phyloP scores from a whole-genome alignment of 1,139 yeast species.

The Scheffersomyces lignicola region DNA sequence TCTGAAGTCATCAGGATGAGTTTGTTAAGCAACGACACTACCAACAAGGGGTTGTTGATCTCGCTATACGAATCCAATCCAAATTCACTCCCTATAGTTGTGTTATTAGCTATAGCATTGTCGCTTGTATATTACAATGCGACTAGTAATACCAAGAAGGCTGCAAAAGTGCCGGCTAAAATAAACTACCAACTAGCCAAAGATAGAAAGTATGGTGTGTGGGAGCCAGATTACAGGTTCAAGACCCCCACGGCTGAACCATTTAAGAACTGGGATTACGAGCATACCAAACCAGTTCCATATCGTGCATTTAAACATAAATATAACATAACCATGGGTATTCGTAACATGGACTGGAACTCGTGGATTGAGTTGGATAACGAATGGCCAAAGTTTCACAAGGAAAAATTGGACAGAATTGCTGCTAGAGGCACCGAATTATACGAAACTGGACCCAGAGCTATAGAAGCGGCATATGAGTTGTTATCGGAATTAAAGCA shows the following conservation, averaged over 20 bases:
- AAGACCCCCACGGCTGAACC: conserved; percentile 50
- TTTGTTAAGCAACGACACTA: not conserved
- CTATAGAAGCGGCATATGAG: conserved; percentile 58
- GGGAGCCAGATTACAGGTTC: conserved; percentile 52
- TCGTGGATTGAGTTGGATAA: conserved; percentile 68
- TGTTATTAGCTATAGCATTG: no score
- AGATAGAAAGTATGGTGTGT: conserved; percentile 31
- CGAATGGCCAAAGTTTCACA: conserved; percentile 58
- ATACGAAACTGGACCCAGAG: conserved; percentile 53
- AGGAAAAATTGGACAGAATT: conserved; percentile 50
- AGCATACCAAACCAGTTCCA: conserved; percentile 54
- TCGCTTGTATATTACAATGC: no score
- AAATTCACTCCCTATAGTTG: not conserved
- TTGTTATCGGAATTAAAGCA: conserved; percentile 51
- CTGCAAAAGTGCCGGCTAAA: not conserved
- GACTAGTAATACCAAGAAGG: not conserved
- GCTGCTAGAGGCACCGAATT: conserved; percentile 46
- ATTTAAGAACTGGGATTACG: conserved; percentile 50
- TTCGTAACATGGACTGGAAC: conserved; percentile 56
- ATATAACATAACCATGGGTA: conserved; percentile 63
- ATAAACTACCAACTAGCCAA: not conserved
- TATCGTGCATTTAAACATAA: conserved; percentile 64
- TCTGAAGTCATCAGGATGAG: not conserved
- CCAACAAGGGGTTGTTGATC: not conserved
- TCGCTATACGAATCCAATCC: not conserved